Evolutionary conservation across 306 rosid genomes (phyloP).

Genomic region (Trifolium dubium): DNA sequence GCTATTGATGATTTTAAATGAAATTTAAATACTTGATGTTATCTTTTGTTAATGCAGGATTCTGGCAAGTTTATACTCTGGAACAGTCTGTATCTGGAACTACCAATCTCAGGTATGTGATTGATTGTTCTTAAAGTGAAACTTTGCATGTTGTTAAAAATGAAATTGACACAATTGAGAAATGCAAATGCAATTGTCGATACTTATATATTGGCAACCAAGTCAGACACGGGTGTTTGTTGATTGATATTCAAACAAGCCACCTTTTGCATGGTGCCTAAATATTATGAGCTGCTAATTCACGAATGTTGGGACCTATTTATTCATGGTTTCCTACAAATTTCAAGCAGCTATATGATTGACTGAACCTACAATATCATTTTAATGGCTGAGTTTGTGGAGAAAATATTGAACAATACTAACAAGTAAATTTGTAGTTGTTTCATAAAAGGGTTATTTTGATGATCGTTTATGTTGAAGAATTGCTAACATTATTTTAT

Average conservation of each 20-base stretch:
- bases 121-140: conserved; percentile 14
- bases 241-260: conserved; percentile 56
- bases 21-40: conserved; percentile 33
- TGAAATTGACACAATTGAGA: conserved; percentile 15
- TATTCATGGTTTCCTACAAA: conserved; percentile 33
- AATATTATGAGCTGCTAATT: conserved; percentile 36
- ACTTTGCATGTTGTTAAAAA: conserved; percentile 10
- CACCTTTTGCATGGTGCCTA: conserved; percentile 62
- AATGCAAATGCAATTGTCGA: conserved; percentile 36
- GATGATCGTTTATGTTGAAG: conserved; percentile 30
- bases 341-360: conserved; percentile 29
- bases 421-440: neutral
- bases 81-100: conserved; percentile 97
- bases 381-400: conserved; percentile 8
- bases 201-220: conserved; percentile 43
- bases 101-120: conserved; percentile 91
- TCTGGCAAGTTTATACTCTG: conserved; percentile 92
- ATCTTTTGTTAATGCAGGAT: conserved; percentile 64
- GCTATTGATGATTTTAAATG: neutral
- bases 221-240: conserved; percentile 89
- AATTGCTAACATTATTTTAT: conserved; percentile 3
- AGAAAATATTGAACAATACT: conserved; percentile 31
- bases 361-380: conserved; percentile 27
- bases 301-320: conserved; percentile 36
- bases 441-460: conserved; percentile 3